Conservation (phyloP, 192 early-diverging fungal species). For the Podila clonocystis region DNA sequence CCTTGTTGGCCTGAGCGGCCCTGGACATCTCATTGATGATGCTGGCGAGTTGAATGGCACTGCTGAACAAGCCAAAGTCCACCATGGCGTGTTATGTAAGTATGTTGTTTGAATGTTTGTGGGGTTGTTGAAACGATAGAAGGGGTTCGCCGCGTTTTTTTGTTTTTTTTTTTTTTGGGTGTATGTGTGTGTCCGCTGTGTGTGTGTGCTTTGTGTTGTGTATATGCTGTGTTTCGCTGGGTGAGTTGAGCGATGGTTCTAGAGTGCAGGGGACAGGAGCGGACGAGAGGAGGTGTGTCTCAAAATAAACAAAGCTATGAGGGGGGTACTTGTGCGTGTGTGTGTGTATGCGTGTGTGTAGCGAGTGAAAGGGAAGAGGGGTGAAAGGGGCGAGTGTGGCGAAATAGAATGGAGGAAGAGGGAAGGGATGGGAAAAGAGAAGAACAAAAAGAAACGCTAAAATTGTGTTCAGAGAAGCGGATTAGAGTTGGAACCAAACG, state of each 20-base stretch:
- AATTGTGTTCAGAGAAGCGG: background rate
- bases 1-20: constrained; percentile 44
- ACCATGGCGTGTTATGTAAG: constrained; percentile 17
- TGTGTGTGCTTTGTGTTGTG: background rate
- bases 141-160: no score
- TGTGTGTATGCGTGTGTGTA: background rate
- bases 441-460: background rate
- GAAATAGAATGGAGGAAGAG: background rate
- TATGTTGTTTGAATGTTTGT: background rate
- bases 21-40: constrained; percentile 42
- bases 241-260: background rate
- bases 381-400: background rate
- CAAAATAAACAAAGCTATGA: background rate
- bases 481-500: background rate
- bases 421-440: background rate
- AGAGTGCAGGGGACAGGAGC: background rate
- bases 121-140: background rate
- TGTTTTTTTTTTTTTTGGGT: no score
- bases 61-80: constrained; percentile 35
- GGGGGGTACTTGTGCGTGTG: no score
- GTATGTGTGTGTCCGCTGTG: background rate
- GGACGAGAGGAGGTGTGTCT: no score
- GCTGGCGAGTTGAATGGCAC: constrained; percentile 35
- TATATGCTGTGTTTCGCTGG: background rate
- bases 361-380: background rate